phyloP scores from a whole-genome alignment of 306 rosid genomes.

The Purshia tridentata region DNA sequence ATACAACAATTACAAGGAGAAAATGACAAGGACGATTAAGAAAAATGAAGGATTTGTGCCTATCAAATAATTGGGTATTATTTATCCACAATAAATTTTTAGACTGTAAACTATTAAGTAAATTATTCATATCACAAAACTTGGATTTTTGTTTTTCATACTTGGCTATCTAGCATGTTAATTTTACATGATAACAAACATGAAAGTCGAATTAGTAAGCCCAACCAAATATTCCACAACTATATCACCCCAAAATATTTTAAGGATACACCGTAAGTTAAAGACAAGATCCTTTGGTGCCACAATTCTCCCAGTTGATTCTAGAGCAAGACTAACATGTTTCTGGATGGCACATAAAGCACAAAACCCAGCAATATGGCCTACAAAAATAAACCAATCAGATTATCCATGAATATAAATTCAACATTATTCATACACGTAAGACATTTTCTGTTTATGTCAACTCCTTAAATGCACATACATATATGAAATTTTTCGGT shows the following conservation, averaged over 20 bases:
- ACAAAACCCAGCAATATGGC: slow-evolving; percentile 89
- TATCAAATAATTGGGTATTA: neutral
- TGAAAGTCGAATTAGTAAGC: neutral
- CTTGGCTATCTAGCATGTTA: neutral
- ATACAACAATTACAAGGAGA: neutral
- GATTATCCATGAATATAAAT: slow-evolving; percentile 14
- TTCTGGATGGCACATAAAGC: slow-evolving; percentile 95
- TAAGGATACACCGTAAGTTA: slow-evolving; percentile 87
- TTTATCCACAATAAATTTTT: neutral
- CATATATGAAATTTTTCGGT: neutral
- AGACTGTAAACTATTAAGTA: neutral
- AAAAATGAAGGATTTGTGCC: neutral
- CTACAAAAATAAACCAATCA: slow-evolving; percentile 39
- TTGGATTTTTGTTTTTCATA: neutral
- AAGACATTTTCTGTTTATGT: neutral
- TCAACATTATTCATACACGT: neutral
- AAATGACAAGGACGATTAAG: neutral
- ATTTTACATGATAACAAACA: neutral
- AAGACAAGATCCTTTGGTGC: slow-evolving; percentile 72
- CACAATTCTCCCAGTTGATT: slow-evolving; percentile 76
- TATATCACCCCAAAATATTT: slow-evolving; percentile 12
- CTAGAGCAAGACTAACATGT: slow-evolving; percentile 89
- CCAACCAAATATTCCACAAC: neutral
- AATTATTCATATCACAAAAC: neutral
- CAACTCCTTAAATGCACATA: neutral